phyloP scores from a whole-genome alignment of 805 yeast genomes.

The Schizosaccharomyces japonicus region DNA sequence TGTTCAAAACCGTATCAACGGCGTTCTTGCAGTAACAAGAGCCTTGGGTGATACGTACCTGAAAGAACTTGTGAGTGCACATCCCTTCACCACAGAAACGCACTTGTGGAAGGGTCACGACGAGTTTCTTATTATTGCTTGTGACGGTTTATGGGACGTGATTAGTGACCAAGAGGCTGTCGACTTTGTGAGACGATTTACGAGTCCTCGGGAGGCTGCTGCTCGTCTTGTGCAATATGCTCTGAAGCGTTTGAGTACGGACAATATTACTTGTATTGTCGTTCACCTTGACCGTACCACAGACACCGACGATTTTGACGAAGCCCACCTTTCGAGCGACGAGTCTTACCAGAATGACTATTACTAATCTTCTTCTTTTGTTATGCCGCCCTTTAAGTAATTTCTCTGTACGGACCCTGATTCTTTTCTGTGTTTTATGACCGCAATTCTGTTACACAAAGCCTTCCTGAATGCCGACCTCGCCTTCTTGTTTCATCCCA shows the following conservation, averaged over 20 bases:
- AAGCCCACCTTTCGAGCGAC: background rate
- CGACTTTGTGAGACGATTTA: slow-evolving; percentile 31
- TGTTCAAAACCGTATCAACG: slow-evolving; percentile 79
- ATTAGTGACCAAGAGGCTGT: slow-evolving; percentile 68
- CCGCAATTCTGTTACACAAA: too few species aligned
- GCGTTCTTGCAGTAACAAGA: slow-evolving; percentile 82
- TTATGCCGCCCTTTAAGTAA: too few species aligned
- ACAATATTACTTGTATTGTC: slow-evolving; percentile 84
- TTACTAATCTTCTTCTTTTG: background rate
- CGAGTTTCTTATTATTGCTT: slow-evolving; percentile 67
- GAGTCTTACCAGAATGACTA: background rate
- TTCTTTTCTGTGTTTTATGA: too few species aligned
- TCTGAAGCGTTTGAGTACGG: slow-evolving; percentile 56
- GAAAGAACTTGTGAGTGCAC: slow-evolving; percentile 69
- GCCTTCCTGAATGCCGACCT: too few species aligned
- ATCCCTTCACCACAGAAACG: slow-evolving; percentile 79
- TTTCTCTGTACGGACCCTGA: too few species aligned
- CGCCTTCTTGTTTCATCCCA: too few species aligned
- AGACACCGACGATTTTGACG: background rate
- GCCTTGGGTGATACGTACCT: slow-evolving; percentile 84
- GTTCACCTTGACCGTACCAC: slow-evolving; percentile 18
- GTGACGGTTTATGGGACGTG: slow-evolving; percentile 96
- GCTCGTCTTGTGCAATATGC: slow-evolving; percentile 23
- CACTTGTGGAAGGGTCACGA: slow-evolving; percentile 36
- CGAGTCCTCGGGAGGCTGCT: slow-evolving; percentile 16